Percentiles rank a stretch among this genome's conserved stretches.
Conservation (phyloP, 2,329 filamentous ascomycete genomes). For the Microcyclospora pomicola region DNA sequence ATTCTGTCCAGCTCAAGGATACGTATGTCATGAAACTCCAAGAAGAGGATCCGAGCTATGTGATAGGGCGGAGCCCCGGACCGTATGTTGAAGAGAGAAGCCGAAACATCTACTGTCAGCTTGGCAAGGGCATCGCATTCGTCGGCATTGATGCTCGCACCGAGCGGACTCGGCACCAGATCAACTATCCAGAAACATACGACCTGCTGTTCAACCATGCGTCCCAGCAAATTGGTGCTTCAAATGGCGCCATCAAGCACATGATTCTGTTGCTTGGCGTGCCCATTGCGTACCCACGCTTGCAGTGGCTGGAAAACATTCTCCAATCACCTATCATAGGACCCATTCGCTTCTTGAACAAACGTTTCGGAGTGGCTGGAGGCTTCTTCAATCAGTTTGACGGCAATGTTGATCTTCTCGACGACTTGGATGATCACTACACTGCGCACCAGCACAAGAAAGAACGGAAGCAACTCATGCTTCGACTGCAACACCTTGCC, state of each 20-base stretch:
- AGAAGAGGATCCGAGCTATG: slow-evolving; percentile 56
- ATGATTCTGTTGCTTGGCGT: slow-evolving; percentile 51
- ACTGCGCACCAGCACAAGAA: slow-evolving; percentile 83
- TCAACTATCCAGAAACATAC: slow-evolving; percentile 67
- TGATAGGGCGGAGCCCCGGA: slow-evolving; percentile 59
- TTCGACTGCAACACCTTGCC: slow-evolving; percentile 47
- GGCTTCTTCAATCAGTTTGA: slow-evolving; percentile 89
- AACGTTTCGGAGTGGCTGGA: slow-evolving; percentile 75
- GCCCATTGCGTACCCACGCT: slow-evolving; percentile 56
- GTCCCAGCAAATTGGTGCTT: slow-evolving; percentile 35
- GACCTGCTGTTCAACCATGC: slow-evolving; percentile 45
- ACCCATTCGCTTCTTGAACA: slow-evolving; percentile 78
- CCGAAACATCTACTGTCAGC: slow-evolving; percentile 47
- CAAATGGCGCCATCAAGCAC: slow-evolving; percentile 46
- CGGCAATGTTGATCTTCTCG: slow-evolving; percentile 53
- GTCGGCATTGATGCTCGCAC: slow-evolving; percentile 46
- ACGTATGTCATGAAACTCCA: slow-evolving; percentile 53
- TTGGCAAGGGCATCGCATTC: slow-evolving; percentile 52
- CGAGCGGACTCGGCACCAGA: slow-evolving; percentile 78
- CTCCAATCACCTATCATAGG: slow-evolving; percentile 75
- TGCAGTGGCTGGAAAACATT: slow-evolving; percentile 95
- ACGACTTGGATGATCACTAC: slow-evolving; percentile 60
- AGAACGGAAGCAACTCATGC: slow-evolving; percentile 62
- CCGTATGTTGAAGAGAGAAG: slow-evolving; percentile 49
- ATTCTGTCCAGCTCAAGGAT: slow-evolving; percentile 59